phyloP scores from a whole-genome alignment of 163 green algal genomes.

The Chlamydomonas reinhardtii region DNA sequence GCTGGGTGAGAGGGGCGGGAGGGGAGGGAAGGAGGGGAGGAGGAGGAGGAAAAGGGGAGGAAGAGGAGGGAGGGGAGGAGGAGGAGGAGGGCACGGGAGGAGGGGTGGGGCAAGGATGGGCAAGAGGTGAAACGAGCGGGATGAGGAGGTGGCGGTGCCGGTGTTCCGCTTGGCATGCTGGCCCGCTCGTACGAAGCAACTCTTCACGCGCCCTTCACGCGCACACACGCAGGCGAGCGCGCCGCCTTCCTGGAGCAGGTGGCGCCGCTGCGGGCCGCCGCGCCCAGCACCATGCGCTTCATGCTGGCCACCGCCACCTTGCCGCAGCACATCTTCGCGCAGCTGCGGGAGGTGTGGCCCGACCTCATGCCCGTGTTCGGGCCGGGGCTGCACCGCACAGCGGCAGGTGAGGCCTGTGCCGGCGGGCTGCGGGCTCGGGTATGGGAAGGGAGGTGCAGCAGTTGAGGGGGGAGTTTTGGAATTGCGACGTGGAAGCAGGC shows the following conservation, averaged over 20 bases:
- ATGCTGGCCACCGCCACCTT: slow-evolving; percentile 91
- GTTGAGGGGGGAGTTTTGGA: no score
- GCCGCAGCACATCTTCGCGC: slow-evolving; percentile 74
- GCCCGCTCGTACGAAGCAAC: no score
- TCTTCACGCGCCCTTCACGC: neutral
- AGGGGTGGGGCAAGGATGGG: neutral
- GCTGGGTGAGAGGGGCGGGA: slow-evolving; percentile 64
- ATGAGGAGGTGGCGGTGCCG: no score
- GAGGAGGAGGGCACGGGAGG: neutral
- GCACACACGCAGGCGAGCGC: slow-evolving; percentile 58
- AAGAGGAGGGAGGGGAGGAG: neutral
- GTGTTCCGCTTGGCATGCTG: no score
- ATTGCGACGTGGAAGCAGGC: no score
- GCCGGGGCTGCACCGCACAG: slow-evolving; percentile 86
- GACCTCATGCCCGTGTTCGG: slow-evolving; percentile 76
- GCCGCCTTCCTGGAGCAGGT: slow-evolving; percentile 81
- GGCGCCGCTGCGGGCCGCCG: slow-evolving; percentile 67
- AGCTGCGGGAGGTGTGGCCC: slow-evolving; percentile 74
- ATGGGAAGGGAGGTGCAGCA: neutral
- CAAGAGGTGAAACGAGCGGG: no score
- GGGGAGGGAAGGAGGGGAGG: neutral
- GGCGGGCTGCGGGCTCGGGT: neutral
- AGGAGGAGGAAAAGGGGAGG: neutral
- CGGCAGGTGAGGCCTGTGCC: slow-evolving; percentile 62
- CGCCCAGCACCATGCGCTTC: slow-evolving; percentile 64